phyloP scores from a whole-genome alignment of 176 grass and related monocot genomes.

The Melocanna baccifera region DNA sequence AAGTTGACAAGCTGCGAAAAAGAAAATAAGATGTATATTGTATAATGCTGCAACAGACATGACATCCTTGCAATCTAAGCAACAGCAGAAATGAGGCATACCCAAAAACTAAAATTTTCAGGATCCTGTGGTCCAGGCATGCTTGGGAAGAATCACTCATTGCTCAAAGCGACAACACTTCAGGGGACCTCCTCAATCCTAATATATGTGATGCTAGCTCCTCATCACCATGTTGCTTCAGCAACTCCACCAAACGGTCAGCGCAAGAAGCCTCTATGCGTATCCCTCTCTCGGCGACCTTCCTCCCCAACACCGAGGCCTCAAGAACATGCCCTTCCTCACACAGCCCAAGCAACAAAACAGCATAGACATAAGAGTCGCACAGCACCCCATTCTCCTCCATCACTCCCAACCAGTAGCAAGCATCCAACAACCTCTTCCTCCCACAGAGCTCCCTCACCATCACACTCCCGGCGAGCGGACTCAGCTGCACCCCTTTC shows the following conservation, averaged over 20 bases:
- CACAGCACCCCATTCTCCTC: constrained; percentile 53
- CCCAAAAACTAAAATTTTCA: too few relatives aligned
- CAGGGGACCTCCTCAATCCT: constrained; percentile 28
- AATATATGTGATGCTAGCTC: constrained; percentile 49
- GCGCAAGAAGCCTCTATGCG: constrained; percentile 40
- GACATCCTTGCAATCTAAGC: too few relatives aligned
- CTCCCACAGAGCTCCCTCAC: constrained; percentile 44
- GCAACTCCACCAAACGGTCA: constrained; percentile 43
- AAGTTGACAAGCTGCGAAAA: too few relatives aligned
- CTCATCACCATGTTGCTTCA: constrained; percentile 50
- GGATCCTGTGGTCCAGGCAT: too few relatives aligned
- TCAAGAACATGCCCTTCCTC: constrained; percentile 46
- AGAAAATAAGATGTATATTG: too few relatives aligned
- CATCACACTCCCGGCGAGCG: constrained; percentile 47
- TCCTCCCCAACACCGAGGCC: constrained; percentile 37
- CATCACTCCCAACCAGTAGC: constrained; percentile 47
- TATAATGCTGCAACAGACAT: too few relatives aligned
- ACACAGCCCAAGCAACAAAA: constrained; percentile 49
- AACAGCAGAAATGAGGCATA: too few relatives aligned
- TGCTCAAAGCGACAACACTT: neutral
- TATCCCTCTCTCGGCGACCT: constrained; percentile 44
- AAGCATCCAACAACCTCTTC: constrained; percentile 56
- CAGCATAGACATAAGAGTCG: constrained; percentile 57
- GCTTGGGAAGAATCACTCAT: neutral
- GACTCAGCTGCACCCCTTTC: constrained; percentile 52